Percentiles rank a stretch among this genome's conserved stretches.
phyloP scores from a whole-genome alignment of 371 early-diverging fungal species.

The Mortierella sp. region DNA sequence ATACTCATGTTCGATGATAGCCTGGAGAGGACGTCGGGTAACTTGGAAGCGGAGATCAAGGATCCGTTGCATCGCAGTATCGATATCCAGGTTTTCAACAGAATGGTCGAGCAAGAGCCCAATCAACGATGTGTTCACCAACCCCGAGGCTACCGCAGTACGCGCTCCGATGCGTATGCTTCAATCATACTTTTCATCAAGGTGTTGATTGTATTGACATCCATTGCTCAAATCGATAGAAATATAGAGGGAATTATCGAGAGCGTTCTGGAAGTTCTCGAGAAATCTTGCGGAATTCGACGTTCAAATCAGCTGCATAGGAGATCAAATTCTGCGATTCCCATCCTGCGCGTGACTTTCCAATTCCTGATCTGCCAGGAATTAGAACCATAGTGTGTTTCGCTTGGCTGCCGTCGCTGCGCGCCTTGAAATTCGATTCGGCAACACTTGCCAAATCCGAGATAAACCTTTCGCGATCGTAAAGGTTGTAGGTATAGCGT shows the following conservation, averaged over 20 bases:
- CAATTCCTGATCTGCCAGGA: slow-evolving; percentile 10
- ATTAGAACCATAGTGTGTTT: neutral
- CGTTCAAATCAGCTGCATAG: neutral
- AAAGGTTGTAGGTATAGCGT: neutral
- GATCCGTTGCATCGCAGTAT: neutral
- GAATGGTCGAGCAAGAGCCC: neutral
- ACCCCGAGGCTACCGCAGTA: neutral
- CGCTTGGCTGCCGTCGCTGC: neutral
- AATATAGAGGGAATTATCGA: neutral
- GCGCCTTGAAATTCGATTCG: neutral
- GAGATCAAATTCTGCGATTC: neutral
- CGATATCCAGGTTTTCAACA: neutral
- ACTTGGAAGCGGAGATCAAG: neutral
- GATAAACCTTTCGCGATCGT: slow-evolving; percentile 4
- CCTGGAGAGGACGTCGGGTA: neutral
- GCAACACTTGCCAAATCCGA: neutral
- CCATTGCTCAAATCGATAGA: neutral
- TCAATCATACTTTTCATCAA: neutral
- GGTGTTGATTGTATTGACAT: neutral
- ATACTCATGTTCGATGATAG: no score
- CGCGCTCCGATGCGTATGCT: neutral
- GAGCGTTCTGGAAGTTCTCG: neutral
- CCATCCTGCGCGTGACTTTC: slow-evolving; percentile 9
- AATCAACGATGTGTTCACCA: neutral
- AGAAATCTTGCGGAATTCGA: neutral